Evolutionary conservation across 306 rosid genomes (phyloP).

Genomic region (Fagus crenata): DNA sequence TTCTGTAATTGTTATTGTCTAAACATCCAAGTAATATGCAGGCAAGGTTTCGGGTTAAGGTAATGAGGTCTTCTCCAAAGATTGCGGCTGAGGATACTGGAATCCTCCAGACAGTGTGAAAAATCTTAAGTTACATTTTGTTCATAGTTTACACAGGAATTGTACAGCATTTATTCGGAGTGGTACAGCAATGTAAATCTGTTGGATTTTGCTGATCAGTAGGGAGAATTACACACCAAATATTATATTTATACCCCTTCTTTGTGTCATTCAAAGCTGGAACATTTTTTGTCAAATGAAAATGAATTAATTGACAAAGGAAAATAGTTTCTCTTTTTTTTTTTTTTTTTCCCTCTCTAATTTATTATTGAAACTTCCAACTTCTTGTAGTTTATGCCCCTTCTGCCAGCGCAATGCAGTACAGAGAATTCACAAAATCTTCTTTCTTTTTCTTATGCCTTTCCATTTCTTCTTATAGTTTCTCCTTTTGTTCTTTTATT

Average conservation of each 20-base stretch:
- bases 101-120: conserved; percentile 42
- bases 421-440: too few species aligned
- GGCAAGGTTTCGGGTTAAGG: conserved; percentile 83
- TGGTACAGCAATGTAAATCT: conserved; percentile 17
- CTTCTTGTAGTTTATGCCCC: too few species aligned
- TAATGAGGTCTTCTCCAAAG: conserved; percentile 44
- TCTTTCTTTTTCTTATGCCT: too few species aligned
- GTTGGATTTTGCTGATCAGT: conserved; percentile 24
- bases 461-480: too few species aligned
- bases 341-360: too few species aligned
- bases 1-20: conserved; percentile 1
- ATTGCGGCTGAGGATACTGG: conserved; percentile 32
- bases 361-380: too few species aligned
- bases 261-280: not conserved
- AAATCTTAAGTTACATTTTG: conserved; percentile 8
- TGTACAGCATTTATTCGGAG: conserved; percentile 54
- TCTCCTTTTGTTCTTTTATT: too few species aligned
- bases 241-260: conserved; percentile 1
- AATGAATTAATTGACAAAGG: too few species aligned
- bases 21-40: conserved; percentile 36
- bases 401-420: too few species aligned
- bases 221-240: conserved; percentile 11
- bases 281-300: not conserved
- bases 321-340: too few species aligned
- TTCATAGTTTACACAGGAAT: conserved; percentile 11